Conservation (phyloP, 805 yeast species). For the Pichia cephalocereana region DNA sequence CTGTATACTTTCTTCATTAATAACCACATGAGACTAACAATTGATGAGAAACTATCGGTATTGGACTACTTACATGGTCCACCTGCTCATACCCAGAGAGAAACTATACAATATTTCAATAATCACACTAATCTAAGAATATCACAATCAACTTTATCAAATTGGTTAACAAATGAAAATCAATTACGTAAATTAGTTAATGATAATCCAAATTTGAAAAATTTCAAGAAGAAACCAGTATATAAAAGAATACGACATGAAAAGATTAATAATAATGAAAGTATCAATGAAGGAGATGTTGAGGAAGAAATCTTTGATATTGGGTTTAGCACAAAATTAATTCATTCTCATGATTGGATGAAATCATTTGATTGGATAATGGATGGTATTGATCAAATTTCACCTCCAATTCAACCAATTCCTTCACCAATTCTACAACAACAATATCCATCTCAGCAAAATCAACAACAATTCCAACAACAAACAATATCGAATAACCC, state of each 20-base stretch:
- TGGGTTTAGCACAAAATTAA: constrained; percentile 29
- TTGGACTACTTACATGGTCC: constrained; percentile 26
- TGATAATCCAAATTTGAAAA: constrained; percentile 20
- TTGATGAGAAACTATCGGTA: constrained; percentile 26
- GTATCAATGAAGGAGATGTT: neutral
- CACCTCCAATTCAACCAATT: neutral
- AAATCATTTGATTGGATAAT: neutral
- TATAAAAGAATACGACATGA: constrained; percentile 15
- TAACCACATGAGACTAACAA: constrained; percentile 5
- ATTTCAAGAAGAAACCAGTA: constrained; percentile 25
- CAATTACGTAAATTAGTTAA: constrained; percentile 16
- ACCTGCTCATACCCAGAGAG: constrained; percentile 22
- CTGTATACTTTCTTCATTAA: no score
- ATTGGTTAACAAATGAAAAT: constrained; percentile 23
- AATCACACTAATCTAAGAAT: constrained; percentile 18
- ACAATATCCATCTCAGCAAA: neutral
- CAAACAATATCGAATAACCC: constrained; percentile 14
- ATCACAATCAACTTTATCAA: constrained; percentile 29
- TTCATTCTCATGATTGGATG: constrained; percentile 26
- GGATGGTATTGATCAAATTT: neutral
- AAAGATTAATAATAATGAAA: constrained; percentile 13
- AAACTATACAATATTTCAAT: constrained; percentile 20
- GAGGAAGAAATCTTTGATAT: constrained; percentile 7
- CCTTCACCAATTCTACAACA: neutral
- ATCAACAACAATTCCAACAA: neutral